A percentile compares a stretch with the other conserved stretches of the same genome.
Conservation (phyloP, 345 rosid genomes). For the Murraya paniculata region DNA sequence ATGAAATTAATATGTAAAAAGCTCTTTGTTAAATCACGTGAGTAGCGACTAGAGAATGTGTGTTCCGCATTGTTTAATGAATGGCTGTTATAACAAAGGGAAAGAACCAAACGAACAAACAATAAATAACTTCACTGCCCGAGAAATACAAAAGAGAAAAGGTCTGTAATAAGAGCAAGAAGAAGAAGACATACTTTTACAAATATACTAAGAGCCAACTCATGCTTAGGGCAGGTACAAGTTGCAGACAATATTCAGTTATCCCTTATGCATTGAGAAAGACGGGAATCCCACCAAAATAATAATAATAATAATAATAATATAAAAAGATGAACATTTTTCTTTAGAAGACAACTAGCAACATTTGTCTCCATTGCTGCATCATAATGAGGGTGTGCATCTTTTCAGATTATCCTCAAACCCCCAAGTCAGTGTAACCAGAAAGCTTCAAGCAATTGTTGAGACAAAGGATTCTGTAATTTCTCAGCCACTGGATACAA, state of each 20-base stretch:
- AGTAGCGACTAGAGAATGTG: background rate
- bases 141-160: conserved; percentile 12
- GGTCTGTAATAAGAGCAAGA: conserved; percentile 24
- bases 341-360: conserved; percentile 1
- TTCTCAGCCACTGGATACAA: conserved; percentile 36
- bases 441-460: background rate
- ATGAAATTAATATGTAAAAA: background rate
- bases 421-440: background rate
- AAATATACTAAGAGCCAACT: conserved; percentile 13
- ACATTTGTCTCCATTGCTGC: conserved; percentile 5
- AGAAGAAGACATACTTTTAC: conserved; percentile 15
- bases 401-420: conserved; percentile 4
- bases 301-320: no score
- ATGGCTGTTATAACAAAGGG: background rate
- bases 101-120: background rate
- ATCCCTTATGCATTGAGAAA: conserved; percentile 13
- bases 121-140: conserved; percentile 6
- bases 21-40: background rate
- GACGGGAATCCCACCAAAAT: conserved; percentile 17
- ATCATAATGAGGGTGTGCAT: background rate
- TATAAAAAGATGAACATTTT: conserved; percentile 7
- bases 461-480: background rate
- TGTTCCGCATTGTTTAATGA: background rate
- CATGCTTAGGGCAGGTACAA: conserved; percentile 5
- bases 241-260: conserved; percentile 11